Percentiles rank a stretch among this genome's conserved stretches.
Conservation (phyloP, 352 stramenopile genomes). For the Globisporangium okanoganense region DNA sequence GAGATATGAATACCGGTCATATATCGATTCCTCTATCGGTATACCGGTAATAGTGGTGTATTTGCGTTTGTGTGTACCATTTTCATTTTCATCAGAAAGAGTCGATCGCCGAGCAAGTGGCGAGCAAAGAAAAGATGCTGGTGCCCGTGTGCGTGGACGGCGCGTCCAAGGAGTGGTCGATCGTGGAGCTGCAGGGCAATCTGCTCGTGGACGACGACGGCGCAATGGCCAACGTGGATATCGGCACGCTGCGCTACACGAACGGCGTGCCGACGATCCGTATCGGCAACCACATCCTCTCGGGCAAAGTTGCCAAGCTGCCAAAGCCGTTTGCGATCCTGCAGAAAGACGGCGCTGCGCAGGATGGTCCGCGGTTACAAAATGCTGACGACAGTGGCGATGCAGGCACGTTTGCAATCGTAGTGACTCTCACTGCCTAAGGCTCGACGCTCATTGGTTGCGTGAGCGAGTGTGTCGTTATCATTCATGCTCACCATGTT, state of each 20-base stretch:
- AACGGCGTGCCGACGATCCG: slow-evolving; percentile 70
- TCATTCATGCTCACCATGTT: slow-evolving; percentile 1
- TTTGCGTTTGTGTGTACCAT: too few species aligned
- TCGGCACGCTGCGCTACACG: slow-evolving; percentile 65
- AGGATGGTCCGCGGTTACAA: background rate
- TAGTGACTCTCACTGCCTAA: too few species aligned
- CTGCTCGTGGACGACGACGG: slow-evolving; percentile 36
- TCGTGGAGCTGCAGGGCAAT: slow-evolving; percentile 83
- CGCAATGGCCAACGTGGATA: slow-evolving; percentile 36
- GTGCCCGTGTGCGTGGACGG: slow-evolving; percentile 62
- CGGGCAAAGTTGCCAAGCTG: slow-evolving; percentile 65
- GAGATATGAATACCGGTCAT: too few species aligned
- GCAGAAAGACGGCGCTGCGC: slow-evolving; percentile 30
- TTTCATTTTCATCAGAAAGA: too few species aligned
- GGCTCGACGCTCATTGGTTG: too few species aligned
- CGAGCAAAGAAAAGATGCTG: slow-evolving; percentile 34
- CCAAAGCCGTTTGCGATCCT: slow-evolving; percentile 76
- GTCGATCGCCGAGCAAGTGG: too few species aligned
- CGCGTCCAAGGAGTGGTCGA: slow-evolving; percentile 68
- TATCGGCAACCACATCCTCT: slow-evolving; percentile 81
- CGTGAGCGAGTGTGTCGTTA: too few species aligned
- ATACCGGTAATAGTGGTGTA: too few species aligned
- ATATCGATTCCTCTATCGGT: too few species aligned
- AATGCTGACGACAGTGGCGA: background rate
- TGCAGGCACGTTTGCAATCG: too few species aligned